Base-by-base conservation (phyloP, 768 basidiomycete genomes). In the Lactarius tabidus region DNA sequence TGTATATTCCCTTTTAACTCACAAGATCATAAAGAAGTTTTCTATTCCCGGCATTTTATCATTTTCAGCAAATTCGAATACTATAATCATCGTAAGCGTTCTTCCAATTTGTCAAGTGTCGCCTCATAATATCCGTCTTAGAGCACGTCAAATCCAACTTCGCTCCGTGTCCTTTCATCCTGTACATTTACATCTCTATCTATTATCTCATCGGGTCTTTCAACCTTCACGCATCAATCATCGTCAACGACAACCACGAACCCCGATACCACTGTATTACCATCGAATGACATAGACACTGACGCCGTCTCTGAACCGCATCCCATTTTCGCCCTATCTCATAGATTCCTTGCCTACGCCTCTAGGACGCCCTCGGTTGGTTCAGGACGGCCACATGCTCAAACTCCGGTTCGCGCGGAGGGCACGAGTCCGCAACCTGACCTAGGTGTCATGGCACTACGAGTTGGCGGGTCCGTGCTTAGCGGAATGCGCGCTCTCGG, bases 401-500 rank as follows among this genome's bases (percentile, higher is more conserved):
- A 51, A 28, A 55, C 67, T 14, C 53, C 69, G 1, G 45, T 65
- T 33, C 69, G 60, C n/a, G 39, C 58, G 20, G 59, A 57, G 12
- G 66, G 52, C 69, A 60, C 57, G 63, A 72, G 58, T 72, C 73
- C 62, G 60, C 83, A 82, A 64, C 78, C 79, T 2, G 83, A 86
- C 54, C 67, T 85, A 1, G 82, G 85, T 18, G 79, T 73, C 63
- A 79, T 85, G 12, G 86, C 87, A 8, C 69, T 82, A 60, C 84
- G 80, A 67, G 82, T 86, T 2, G 86, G 87, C 26, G 86, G 84
- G 36, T 82, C 79, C 28, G 79, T 90, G 12, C 74, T 88, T 63
- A 85, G 80, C 68, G 86, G 87, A 23, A 82, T 90, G 80, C 82
- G 82, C 71, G 81, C 82, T 8, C 72, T 89, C 2, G 84, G 87